Percentiles rank a stretch among this genome's conserved stretches.
Conservation (phyloP, 1,139 yeast species). For the Diutina mesorugosa region DNA sequence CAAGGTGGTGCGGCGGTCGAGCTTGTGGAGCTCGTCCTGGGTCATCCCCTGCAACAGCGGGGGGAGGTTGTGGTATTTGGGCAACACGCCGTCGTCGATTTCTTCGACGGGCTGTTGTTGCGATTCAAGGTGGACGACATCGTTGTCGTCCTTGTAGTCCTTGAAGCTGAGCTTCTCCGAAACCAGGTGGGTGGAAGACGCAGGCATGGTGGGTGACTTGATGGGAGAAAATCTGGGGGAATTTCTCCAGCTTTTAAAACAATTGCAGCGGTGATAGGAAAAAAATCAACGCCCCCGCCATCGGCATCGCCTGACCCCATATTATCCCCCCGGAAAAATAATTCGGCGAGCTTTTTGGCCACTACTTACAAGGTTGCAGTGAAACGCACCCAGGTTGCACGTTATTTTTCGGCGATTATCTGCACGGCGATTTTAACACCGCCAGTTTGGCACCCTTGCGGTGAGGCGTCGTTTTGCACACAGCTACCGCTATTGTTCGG, state of each 20-base stretch:
- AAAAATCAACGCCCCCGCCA: neutral
- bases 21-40: slow-evolving; percentile 21
- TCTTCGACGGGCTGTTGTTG: neutral
- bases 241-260: neutral
- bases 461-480: neutral
- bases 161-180: neutral
- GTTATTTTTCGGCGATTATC: neutral
- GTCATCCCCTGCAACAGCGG: slow-evolving; percentile 20
- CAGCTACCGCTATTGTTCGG: neutral
- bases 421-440: neutral
- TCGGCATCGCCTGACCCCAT: neutral
- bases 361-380: neutral
- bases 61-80: slow-evolving; percentile 9
- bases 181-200: neutral
- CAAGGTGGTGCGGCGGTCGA: slow-evolving; percentile 27
- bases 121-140: neutral
- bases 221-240: neutral
- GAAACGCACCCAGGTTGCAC: neutral
- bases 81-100: neutral
- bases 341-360: neutral
- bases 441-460: neutral
- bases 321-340: neutral
- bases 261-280: too few species aligned
- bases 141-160: neutral
- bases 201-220: neutral